phyloP scores from a whole-genome alignment of 768 basidiomycete genomes.

The Panellus pusillus region DNA sequence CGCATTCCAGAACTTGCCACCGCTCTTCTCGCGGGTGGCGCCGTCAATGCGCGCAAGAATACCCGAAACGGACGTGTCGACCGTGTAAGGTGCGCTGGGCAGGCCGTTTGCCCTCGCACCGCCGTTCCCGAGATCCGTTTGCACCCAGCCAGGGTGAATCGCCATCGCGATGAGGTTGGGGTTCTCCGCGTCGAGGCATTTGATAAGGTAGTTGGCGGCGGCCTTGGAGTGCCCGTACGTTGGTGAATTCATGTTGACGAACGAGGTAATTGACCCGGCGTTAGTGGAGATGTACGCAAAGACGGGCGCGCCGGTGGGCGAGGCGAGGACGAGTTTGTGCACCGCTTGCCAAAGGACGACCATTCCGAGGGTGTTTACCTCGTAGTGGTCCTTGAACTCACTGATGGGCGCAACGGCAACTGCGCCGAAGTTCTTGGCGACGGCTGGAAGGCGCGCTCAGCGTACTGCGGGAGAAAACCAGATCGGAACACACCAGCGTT shows the following conservation, averaged over 20 bases:
- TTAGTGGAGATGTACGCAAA: background rate
- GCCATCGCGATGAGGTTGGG: background rate
- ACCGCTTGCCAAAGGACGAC: slow-evolving; percentile 2
- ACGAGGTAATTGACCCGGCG: background rate
- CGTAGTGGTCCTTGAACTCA: background rate
- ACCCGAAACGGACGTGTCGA: too few relatives aligned
- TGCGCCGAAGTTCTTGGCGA: background rate
- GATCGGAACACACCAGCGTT: too few relatives aligned
- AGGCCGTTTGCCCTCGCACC: background rate
- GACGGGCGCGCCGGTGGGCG: background rate
- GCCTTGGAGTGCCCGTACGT: slow-evolving; percentile 6
- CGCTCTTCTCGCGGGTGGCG: too few relatives aligned
- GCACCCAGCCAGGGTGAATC: background rate
- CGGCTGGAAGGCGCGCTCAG: too few relatives aligned
- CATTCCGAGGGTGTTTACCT: slow-evolving; percentile 3
- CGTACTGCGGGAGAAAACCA: too few relatives aligned
- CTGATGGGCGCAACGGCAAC: background rate
- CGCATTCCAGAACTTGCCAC: background rate
- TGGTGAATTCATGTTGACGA: background rate
- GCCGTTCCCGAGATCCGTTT: background rate
- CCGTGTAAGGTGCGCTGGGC: too few relatives aligned
- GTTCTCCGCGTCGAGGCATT: background rate
- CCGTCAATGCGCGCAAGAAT: too few relatives aligned
- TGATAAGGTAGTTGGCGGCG: background rate
- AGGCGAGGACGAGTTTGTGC: slow-evolving; percentile 3